Evolutionary conservation across 2,329 filamentous ascomycete genomes (phyloP).

Genomic region (Teratosphaeria nubilosa): DNA sequence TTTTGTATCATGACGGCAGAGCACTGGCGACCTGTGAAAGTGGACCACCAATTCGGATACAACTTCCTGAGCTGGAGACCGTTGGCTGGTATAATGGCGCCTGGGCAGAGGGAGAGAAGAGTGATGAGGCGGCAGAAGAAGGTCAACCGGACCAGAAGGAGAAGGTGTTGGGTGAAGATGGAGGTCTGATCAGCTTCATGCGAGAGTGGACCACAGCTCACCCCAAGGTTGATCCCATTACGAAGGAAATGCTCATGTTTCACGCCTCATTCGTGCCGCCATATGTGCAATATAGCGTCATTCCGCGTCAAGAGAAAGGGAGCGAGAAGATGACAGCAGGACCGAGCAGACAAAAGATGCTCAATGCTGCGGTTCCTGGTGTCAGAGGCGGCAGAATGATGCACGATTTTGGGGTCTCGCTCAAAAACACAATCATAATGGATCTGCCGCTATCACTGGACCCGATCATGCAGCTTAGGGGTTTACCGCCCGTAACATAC

Average conservation of each 20-base stretch:
- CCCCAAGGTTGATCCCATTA: slow-evolving; percentile 55
- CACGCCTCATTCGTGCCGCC: slow-evolving; percentile 56
- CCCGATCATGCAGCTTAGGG: slow-evolving; percentile 49
- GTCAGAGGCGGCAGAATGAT: slow-evolving; percentile 59
- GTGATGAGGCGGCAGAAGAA: slow-evolving; percentile 2
- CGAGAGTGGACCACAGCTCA: slow-evolving; percentile 63
- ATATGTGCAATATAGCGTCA: slow-evolving; percentile 56
- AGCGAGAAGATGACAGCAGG: neutral
- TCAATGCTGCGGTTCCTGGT: slow-evolving; percentile 51
- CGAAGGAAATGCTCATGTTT: slow-evolving; percentile 57
- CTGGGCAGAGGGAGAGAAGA: slow-evolving; percentile 41
- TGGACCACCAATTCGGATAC: slow-evolving; percentile 57
- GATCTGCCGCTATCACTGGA: slow-evolving; percentile 59
- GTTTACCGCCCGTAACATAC: slow-evolving; percentile 49
- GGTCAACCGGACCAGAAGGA: slow-evolving; percentile 6
- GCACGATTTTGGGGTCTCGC: slow-evolving; percentile 65
- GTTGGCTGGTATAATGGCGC: slow-evolving; percentile 60
- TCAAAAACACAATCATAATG: slow-evolving; percentile 53
- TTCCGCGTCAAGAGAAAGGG: slow-evolving; percentile 27
- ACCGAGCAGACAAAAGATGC: slow-evolving; percentile 16
- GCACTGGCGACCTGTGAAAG: slow-evolving; percentile 62
- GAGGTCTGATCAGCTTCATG: slow-evolving; percentile 50
- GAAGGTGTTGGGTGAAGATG: slow-evolving; percentile 18
- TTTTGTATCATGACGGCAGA: slow-evolving; percentile 58
- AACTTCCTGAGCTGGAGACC: slow-evolving; percentile 54